These are phyloP conservation scores for Rhynchosporium graminicola DNA, from an alignment of 2,329 filamentous ascomycete species.

Conservation along the genomic window DNA sequence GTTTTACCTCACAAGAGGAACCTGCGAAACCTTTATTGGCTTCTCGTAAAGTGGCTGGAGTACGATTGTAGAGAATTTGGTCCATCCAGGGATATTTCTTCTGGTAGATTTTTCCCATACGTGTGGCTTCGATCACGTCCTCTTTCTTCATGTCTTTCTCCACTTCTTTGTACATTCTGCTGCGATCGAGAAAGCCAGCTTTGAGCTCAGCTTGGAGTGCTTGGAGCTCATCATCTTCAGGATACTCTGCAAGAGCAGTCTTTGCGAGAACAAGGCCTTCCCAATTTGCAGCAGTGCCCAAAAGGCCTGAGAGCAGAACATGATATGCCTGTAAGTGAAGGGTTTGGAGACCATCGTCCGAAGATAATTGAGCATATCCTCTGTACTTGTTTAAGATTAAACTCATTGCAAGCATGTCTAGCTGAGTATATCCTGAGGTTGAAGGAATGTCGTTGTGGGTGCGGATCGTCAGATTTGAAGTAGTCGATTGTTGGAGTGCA, in stretches of 20 bases:
- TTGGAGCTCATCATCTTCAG: slow-evolving; percentile 23
- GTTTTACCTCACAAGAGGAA: slow-evolving; percentile 22
- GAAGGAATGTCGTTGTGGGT: background rate
- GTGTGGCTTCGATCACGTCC: slow-evolving; percentile 7
- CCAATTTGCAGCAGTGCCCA: slow-evolving; percentile 31
- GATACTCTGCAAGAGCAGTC: slow-evolving; percentile 27
- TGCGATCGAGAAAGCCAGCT: slow-evolving; percentile 19
- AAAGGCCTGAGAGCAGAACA: slow-evolving; percentile 24
- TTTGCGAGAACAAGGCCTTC: slow-evolving; percentile 30
- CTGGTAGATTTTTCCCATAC: slow-evolving; percentile 31
- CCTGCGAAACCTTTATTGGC: slow-evolving; percentile 26
- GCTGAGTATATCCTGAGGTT: slow-evolving; percentile 9
- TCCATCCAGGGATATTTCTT: slow-evolving; percentile 38
- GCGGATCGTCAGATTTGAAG: background rate
- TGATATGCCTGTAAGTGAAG: slow-evolving; percentile 23
- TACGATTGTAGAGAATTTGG: slow-evolving; percentile 26
- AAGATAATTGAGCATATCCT: background rate
- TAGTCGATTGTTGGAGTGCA: slow-evolving; percentile 16
- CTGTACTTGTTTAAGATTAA: background rate
- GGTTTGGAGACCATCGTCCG: slow-evolving; percentile 27
- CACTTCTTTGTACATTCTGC: slow-evolving; percentile 9
- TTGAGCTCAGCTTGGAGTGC: slow-evolving; percentile 15
- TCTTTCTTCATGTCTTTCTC: background rate
- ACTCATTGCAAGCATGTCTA: background rate
- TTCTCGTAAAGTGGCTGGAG: slow-evolving; percentile 23